These are phyloP conservation scores for Nothophaeocryptopus gaeumannii DNA, from an alignment of 2,329 filamentous ascomycete species.

Conservation along the genomic window DNA sequence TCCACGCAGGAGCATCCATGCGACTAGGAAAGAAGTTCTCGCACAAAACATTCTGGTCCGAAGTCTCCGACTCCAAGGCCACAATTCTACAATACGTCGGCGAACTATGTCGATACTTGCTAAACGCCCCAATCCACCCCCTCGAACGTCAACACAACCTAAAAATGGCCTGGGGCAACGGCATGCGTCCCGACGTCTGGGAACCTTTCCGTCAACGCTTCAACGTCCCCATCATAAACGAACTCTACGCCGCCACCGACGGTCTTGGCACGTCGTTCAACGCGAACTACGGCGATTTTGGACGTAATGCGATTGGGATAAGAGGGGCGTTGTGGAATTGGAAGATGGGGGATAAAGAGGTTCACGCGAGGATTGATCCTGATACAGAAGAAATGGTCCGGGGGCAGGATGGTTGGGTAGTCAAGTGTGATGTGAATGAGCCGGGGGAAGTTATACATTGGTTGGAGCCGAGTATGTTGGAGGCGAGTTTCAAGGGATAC, in stretches of 20 bases:
- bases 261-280: constrained; percentile 31
- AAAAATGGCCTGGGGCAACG: constrained; percentile 74
- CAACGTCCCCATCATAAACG: constrained; percentile 33
- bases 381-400: constrained; percentile 66
- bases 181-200: constrained; percentile 80
- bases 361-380: constrained; percentile 67
- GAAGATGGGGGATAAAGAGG: constrained; percentile 27
- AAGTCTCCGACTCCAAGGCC: constrained; percentile 65
- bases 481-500: constrained; percentile 73
- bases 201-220: constrained; percentile 72
- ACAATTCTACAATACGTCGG: constrained; percentile 82
- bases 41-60: constrained; percentile 71
- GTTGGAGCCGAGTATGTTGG: constrained; percentile 62
- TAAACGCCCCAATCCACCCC: constrained; percentile 62
- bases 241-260: constrained; percentile 39
- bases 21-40: constrained; percentile 77
- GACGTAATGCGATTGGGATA: constrained; percentile 26
- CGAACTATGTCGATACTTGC: constrained; percentile 77
- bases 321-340: constrained; percentile 28
- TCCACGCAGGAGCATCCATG: constrained; percentile 62
- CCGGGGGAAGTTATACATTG: constrained; percentile 73
- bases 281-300: constrained; percentile 29
- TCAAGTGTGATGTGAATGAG: constrained; percentile 57
- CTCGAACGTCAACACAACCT: constrained; percentile 71
- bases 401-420: constrained; percentile 65